A percentile compares a stretch with the other conserved stretches of the same genome.
phyloP scores from a whole-genome alignment of 1,284 basidiomycete genomes.

The Melampsora americana region DNA sequence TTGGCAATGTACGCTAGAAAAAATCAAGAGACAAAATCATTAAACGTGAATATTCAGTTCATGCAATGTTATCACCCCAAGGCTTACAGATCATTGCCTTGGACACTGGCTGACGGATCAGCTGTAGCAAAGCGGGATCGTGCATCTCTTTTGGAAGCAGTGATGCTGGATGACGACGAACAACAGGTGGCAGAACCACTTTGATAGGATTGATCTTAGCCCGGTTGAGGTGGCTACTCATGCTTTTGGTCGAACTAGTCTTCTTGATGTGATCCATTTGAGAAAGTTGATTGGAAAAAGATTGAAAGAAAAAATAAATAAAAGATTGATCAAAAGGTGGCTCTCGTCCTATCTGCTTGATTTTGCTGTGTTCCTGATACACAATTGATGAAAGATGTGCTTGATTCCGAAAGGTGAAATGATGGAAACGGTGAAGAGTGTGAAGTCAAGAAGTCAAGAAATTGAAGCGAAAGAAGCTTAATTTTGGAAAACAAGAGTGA shows the following conservation, averaged over 20 bases:
- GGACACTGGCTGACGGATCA: constrained; percentile 72
- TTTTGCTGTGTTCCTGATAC: too few relatives aligned
- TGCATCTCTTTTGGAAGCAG: constrained; percentile 68
- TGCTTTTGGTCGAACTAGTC: constrained; percentile 13
- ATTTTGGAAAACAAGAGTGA: background rate
- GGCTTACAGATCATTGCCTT: constrained; percentile 69
- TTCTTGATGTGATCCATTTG: too few relatives aligned
- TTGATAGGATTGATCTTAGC: constrained; percentile 29
- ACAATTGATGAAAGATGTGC: too few relatives aligned
- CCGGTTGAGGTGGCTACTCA: constrained; percentile 7
- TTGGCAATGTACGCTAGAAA: constrained; percentile 55
- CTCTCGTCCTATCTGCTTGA: too few relatives aligned
- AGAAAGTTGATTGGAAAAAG: too few relatives aligned
- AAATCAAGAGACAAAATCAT: background rate
- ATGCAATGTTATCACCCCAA: background rate
- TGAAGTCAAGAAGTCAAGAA: constrained; percentile 21
- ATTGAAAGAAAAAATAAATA: too few relatives aligned
- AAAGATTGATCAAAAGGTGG: too few relatives aligned
- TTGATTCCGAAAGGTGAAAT: constrained; percentile 6
- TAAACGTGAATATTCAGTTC: background rate
- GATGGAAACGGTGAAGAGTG: background rate
- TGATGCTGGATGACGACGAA: constrained; percentile 61
- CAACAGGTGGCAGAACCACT: constrained; percentile 54
- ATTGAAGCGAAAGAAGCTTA: constrained; percentile 12
- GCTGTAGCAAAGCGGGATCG: constrained; percentile 70